These are phyloP conservation scores for Thielaviopsis punctulata DNA, from an alignment of 2,329 filamentous ascomycete genomes.

Conservation along the genomic window DNA sequence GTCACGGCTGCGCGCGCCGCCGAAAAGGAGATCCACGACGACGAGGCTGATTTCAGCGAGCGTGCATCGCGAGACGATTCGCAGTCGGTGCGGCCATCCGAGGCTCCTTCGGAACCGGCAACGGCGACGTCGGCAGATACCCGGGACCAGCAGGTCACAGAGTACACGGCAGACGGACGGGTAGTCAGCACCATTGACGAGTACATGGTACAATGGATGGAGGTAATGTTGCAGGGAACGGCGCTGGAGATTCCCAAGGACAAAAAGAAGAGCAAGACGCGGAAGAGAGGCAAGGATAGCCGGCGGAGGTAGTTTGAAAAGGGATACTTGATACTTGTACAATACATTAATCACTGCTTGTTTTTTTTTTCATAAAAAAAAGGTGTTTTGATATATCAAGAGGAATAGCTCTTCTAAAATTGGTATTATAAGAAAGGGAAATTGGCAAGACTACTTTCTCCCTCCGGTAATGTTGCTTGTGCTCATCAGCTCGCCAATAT, in stretches of 20 bases:
- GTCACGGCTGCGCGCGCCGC: constrained; percentile 74
- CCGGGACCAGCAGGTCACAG: constrained; percentile 23
- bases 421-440: neutral
- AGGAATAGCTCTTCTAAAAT: too few relatives aligned
- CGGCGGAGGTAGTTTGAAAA: constrained; percentile 27
- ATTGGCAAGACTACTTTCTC: constrained; percentile 29
- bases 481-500: constrained; percentile 90
- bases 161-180: constrained; percentile 42
- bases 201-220: constrained; percentile 57
- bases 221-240: constrained; percentile 39
- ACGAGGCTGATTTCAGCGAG: constrained; percentile 72
- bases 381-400: too few relatives aligned
- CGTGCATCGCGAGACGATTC: constrained; percentile 14
- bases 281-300: constrained; percentile 35
- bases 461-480: constrained; percentile 54
- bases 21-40: constrained; percentile 73
- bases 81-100: constrained; percentile 1
- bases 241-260: constrained; percentile 46
- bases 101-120: neutral
- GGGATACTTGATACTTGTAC: neutral
- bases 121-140: constrained; percentile 20
- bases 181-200: constrained; percentile 50
- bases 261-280: constrained; percentile 44
- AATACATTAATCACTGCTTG: neutral
- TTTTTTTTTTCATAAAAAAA: neutral